Evolutionary conservation across 345 rosid genomes (phyloP).

Genomic region (Brassica cretica): DNA sequence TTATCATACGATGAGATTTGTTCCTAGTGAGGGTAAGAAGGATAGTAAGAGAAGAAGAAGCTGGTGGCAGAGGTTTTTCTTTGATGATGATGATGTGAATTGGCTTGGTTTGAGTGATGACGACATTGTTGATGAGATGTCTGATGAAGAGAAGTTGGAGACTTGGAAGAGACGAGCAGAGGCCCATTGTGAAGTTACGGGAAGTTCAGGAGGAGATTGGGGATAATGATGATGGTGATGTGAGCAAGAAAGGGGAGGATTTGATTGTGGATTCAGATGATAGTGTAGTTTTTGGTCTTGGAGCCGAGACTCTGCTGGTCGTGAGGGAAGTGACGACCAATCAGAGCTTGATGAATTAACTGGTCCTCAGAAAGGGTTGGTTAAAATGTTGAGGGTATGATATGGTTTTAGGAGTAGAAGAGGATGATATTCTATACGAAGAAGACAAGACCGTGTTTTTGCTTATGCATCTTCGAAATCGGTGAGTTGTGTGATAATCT

Average conservation of each 20-base stretch:
- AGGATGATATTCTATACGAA: constrained; percentile 78
- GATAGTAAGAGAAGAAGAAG: constrained; percentile 46
- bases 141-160: constrained; percentile 66
- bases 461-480: constrained; percentile 78
- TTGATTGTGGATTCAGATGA: constrained; percentile 69
- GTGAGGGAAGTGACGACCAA: constrained; percentile 32
- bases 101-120: constrained; percentile 81
- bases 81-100: constrained; percentile 78
- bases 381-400: constrained; percentile 56
- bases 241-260: constrained; percentile 87
- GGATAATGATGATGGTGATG: constrained; percentile 35
- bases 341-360: constrained; percentile 36
- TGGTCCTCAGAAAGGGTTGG: constrained; percentile 57
- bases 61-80: constrained; percentile 87
- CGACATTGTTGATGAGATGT: constrained; percentile 52
- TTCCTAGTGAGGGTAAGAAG: constrained; percentile 47
- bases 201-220: constrained; percentile 66
- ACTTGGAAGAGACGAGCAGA: constrained; percentile 93
- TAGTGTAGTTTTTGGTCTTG: constrained; percentile 43
- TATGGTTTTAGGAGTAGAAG: constrained; percentile 72
- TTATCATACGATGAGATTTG: constrained; percentile 41
- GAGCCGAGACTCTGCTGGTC: constrained; percentile 44
- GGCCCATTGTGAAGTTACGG: constrained; percentile 88
- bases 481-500: constrained; percentile 42
- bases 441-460: constrained; percentile 74